phyloP scores from a whole-genome alignment of 805 yeast genomes.

The Lipomyces yamanashiensis region DNA sequence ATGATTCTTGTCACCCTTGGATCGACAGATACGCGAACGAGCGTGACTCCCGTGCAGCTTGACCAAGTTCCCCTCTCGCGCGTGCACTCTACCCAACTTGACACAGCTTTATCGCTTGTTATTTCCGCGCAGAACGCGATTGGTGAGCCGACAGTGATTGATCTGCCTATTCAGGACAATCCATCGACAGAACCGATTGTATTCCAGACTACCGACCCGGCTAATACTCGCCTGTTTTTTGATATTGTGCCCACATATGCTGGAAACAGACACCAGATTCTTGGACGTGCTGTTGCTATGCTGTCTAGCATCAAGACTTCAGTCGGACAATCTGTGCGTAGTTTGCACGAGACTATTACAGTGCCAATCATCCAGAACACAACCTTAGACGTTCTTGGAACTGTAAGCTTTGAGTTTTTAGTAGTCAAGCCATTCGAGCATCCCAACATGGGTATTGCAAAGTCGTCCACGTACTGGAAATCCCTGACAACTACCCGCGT shows the following conservation, averaged over 20 bases:
- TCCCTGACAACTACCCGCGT: constrained; percentile 85
- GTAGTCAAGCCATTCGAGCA: constrained; percentile 75
- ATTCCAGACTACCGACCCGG: constrained; percentile 60
- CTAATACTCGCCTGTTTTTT: constrained; percentile 63
- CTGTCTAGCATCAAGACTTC: constrained; percentile 63
- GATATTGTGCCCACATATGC: constrained; percentile 87
- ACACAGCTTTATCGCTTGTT: constrained; percentile 80
- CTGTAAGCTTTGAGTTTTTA: constrained; percentile 73
- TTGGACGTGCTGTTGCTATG: constrained; percentile 86
- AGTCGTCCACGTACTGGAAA: constrained; percentile 88
- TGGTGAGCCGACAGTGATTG: constrained; percentile 65
- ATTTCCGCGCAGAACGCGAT: constrained; percentile 53
- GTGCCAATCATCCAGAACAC: constrained; percentile 76
- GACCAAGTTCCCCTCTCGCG: constrained; percentile 76
- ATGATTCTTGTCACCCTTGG: constrained; percentile 84
- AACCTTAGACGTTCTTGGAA: constrained; percentile 76
- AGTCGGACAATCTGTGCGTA: constrained; percentile 69
- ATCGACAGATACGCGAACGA: constrained; percentile 73
- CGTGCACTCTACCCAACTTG: constrained; percentile 80
- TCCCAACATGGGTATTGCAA: constrained; percentile 62
- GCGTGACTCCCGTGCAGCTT: constrained; percentile 63
- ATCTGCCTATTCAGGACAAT: constrained; percentile 83
- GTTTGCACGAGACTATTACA: constrained; percentile 67
- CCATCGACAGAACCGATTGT: constrained; percentile 64
- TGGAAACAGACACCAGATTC: constrained; percentile 49